Evolutionary conservation across 176 grass and related monocot species (phyloP), one percentile per base, ranked within the genome.

Genomic region (Ensete glaucum): DNA sequence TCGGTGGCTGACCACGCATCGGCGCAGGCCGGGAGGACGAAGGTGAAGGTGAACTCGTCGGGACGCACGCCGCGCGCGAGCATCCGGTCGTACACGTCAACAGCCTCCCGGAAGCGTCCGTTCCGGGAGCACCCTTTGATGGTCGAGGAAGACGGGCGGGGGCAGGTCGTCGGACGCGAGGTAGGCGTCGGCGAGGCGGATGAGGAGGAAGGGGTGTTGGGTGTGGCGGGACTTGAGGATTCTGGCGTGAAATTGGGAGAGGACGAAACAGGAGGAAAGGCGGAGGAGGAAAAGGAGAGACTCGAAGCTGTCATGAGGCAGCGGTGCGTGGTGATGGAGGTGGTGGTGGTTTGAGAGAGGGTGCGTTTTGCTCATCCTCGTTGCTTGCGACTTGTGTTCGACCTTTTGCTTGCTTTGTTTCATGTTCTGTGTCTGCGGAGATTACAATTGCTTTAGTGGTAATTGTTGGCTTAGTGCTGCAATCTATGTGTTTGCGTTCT

Each of bases 141-240:
- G 48, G 75, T 77, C 59, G 19, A 77, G 75, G 75, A 77, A 77
- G 5, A 77, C 34, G 11, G 75, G 75, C 75, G 29, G 75, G 59
- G 2, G 60, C 43, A 64, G 22, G 20, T 17, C 2, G 34, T 51
- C 13, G 60, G 75, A 12, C 43, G 58, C 2, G 20, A 77, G n/a
- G n/a, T n/a, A n/a, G n/a, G n/a, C n/a, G n/a, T n/a, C n/a, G n/a
- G n/a, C n/a, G n/a, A n/a, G n/a, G n/a, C n/a, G n/a, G n/a, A n/a
- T n/a, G n/a, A n/a, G 74, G 74, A 76, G 74, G 74, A 76, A 76
- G 11, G 74, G 43, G 43, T 76, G 59, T 9, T 22, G 19, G 59
- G 74, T 52, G 74, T 64, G 49, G 59, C 19, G 59, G 19, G 34
- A 64, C 62, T 26, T 65, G 49, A 77, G 34, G 48, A 77, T 77